Evolutionary conservation across 345 rosid species (phyloP).

Genomic region (Linum trigynum): DNA sequence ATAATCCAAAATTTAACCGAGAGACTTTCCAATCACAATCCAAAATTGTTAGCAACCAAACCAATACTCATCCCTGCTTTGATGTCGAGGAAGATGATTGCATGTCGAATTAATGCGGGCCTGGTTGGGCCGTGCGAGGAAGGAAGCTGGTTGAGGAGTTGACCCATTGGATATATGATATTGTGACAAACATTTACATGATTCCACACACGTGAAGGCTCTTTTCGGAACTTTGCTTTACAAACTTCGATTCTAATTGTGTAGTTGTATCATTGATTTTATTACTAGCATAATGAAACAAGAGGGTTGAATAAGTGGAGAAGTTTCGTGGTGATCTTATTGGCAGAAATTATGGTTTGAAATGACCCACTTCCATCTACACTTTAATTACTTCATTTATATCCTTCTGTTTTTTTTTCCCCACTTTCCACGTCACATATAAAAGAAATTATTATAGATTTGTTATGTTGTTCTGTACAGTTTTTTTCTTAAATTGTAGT

Average conservation of each 20-base stretch:
- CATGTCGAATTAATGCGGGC: neutral
- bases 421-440: no score
- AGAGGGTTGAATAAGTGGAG: neutral
- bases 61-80: no score
- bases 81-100: neutral
- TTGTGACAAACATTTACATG: neutral
- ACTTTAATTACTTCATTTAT: no score
- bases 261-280: neutral
- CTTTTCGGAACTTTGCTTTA: neutral
- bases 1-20: no score
- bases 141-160: neutral
- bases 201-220: constrained; percentile 1
- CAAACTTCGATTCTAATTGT: neutral
- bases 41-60: no score
- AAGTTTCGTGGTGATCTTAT: neutral
- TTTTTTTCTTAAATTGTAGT: no score
- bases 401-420: no score
- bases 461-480: no score
- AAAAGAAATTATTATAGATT: no score
- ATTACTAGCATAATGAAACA: neutral
- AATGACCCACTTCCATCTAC: neutral
- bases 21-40: no score
- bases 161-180: neutral
- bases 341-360: neutral
- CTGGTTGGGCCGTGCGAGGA: neutral